phyloP scores from a whole-genome alignment of 352 stramenopile genomes.

The Phytophthora melonis region DNA sequence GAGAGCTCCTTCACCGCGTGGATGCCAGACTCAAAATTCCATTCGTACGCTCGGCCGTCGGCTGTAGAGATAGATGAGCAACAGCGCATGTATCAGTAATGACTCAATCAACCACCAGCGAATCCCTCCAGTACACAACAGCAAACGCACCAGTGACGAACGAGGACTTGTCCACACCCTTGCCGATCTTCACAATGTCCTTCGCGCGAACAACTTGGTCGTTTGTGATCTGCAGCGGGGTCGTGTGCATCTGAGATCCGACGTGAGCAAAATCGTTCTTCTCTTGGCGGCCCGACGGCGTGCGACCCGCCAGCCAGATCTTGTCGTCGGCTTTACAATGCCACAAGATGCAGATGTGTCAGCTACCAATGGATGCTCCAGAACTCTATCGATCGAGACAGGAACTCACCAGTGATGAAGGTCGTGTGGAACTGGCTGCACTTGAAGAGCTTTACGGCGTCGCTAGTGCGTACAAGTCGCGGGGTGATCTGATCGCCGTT shows the following conservation, averaged over 20 bases:
- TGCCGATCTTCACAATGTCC: constrained; percentile 71
- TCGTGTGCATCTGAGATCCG: constrained; percentile 75
- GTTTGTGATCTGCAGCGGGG: constrained; percentile 73
- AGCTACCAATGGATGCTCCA: constrained; percentile 2
- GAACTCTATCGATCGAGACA: background rate
- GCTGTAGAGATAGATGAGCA: constrained; percentile 21
- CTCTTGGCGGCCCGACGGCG: constrained; percentile 72
- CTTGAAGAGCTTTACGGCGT: constrained; percentile 69
- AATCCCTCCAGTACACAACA: constrained; percentile 2
- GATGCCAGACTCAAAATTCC: constrained; percentile 71
- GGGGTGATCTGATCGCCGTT: constrained; percentile 79
- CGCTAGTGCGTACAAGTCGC: constrained; percentile 73
- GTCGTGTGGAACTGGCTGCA: constrained; percentile 89
- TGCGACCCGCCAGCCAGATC: constrained; percentile 82
- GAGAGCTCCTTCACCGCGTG: constrained; percentile 51
- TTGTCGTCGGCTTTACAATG: constrained; percentile 64
- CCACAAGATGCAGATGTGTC: constrained; percentile 12
- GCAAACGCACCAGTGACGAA: constrained; percentile 64
- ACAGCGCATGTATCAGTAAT: constrained; percentile 2
- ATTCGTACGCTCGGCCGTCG: constrained; percentile 79
- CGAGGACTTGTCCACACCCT: constrained; percentile 79
- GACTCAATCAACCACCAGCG: constrained; percentile 1
- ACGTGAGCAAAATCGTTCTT: constrained; percentile 65
- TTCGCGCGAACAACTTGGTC: constrained; percentile 50
- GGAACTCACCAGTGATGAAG: constrained; percentile 73